Evolutionary conservation across 768 basidiomycete genomes (phyloP).

Genomic region (Mycena sanguinolenta): DNA sequence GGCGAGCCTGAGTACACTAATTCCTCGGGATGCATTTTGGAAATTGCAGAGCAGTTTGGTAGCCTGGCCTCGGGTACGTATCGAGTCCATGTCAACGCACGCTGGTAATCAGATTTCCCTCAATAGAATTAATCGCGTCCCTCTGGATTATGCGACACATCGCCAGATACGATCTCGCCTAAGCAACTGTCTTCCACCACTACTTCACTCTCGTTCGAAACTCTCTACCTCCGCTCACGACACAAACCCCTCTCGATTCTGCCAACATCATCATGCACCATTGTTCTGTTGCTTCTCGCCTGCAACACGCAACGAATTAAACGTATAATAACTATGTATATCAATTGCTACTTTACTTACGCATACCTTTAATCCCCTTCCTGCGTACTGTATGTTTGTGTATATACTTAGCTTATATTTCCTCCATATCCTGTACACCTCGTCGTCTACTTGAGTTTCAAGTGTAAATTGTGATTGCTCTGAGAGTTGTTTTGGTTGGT

Average conservation of each 20-base stretch:
- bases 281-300: too few species aligned
- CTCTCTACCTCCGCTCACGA: background rate
- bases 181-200: background rate
- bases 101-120: conserved; percentile 12
- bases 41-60: conserved; percentile 71
- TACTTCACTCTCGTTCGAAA: too few species aligned
- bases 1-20: conserved; percentile 66
- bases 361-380: background rate
- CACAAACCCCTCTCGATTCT: too few species aligned
- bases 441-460: too few species aligned
- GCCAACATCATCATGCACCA: too few species aligned
- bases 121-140: conserved; percentile 70
- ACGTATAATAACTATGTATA: background rate
- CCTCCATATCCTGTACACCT: background rate
- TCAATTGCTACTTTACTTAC: background rate
- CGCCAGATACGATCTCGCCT: conserved; percentile 54
- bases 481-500: too few species aligned
- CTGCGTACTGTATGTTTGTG: background rate
- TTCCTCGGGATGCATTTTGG: conserved; percentile 74
- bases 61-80: conserved; percentile 68
- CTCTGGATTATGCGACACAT: conserved; percentile 78
- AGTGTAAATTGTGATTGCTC: too few species aligned
- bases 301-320: background rate
- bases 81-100: background rate
- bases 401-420: background rate